A percentile compares a stretch with the other conserved stretches of the same genome.
phyloP scores from a whole-genome alignment of 192 early-diverging fungal species.

The Backusella australiensis region DNA sequence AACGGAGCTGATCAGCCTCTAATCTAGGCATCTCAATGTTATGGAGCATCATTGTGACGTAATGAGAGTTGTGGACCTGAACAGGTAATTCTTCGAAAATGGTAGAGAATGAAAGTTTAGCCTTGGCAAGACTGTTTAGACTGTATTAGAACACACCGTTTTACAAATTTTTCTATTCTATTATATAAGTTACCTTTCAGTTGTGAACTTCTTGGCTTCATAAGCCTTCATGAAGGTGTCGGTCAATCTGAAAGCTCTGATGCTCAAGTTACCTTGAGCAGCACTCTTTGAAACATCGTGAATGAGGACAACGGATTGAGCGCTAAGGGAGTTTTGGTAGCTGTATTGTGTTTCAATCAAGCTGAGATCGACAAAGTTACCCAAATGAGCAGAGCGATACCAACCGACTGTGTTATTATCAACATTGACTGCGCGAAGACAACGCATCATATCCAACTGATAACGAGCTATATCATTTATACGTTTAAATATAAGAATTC shows the following conservation, averaged over 20 bases:
- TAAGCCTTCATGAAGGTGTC: conserved; percentile 83
- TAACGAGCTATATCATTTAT: conserved; percentile 62
- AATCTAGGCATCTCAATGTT: conserved; percentile 62
- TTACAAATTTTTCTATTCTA: too few relatives aligned
- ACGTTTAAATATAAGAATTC: background rate
- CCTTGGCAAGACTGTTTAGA: conserved; percentile 50
- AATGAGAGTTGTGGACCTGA: conserved; percentile 78
- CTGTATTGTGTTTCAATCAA: conserved; percentile 89
- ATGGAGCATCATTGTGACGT: conserved; percentile 75
- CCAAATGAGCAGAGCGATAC: conserved; percentile 91
- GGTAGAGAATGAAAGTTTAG: conserved; percentile 79
- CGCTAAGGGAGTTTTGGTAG: conserved; percentile 84
- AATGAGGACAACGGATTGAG: conserved; percentile 86
- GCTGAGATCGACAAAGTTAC: conserved; percentile 85
- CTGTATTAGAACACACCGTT: background rate
- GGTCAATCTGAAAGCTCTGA: conserved; percentile 88
- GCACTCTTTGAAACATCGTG: conserved; percentile 87
- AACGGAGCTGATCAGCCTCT: conserved; percentile 53
- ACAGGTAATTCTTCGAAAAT: conserved; percentile 92
- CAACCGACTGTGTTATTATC: conserved; percentile 98
- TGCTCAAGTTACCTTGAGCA: conserved; percentile 79
- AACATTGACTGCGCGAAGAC: conserved; percentile 89
- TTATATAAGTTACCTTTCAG: conserved; percentile 50
- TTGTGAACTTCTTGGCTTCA: conserved; percentile 80
- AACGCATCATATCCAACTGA: conserved; percentile 92